These are phyloP conservation scores for Penicillium digitatum DNA, from an alignment of 2,329 filamentous ascomycete species.

Conservation along the genomic window DNA sequence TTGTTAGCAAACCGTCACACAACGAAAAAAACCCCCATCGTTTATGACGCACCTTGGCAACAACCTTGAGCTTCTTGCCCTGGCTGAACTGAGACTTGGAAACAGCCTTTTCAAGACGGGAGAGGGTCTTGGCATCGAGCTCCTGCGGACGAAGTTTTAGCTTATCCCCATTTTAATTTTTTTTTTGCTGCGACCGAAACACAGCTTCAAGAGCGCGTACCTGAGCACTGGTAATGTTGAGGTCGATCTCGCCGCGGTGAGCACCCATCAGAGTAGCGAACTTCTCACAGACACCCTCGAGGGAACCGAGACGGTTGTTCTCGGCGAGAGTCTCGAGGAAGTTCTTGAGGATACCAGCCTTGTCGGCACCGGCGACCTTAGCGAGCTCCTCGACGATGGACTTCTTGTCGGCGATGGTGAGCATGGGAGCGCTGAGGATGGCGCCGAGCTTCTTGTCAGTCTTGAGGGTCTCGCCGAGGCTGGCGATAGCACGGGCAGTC, in stretches of 20 bases:
- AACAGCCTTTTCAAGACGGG: slow-evolving; percentile 80
- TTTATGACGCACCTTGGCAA: slow-evolving; percentile 65
- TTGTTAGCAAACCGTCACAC: not conserved
- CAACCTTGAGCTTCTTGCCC: slow-evolving; percentile 98
- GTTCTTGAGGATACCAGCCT: slow-evolving; percentile 83
- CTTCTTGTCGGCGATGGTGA: slow-evolving; percentile 74
- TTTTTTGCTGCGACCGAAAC: not conserved
- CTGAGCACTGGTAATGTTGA: slow-evolving; percentile 84
- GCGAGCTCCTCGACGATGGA: slow-evolving; percentile 81
- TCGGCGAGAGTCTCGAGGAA: slow-evolving; percentile 85
- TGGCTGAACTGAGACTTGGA: slow-evolving; percentile 83
- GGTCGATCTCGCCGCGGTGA: slow-evolving; percentile 85
- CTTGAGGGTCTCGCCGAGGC: slow-evolving; percentile 67
- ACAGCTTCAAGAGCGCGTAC: slow-evolving; percentile 50
- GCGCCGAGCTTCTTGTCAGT: slow-evolving; percentile 75
- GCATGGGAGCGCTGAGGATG: slow-evolving; percentile 77
- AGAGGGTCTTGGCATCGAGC: slow-evolving; percentile 81
- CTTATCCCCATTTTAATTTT: not conserved
- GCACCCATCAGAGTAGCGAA: slow-evolving; percentile 84
- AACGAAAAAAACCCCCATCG: not conserved
- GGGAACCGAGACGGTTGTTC: slow-evolving; percentile 87
- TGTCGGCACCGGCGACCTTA: slow-evolving; percentile 71
- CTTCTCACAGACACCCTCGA: slow-evolving; percentile 80
- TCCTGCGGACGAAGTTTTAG: slow-evolving; percentile 48
- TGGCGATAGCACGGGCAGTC: slow-evolving; percentile 73